Percentiles rank a stretch among this genome's conserved stretches.
Conservation (phyloP, 352 stramenopile genomes). For the Phytophthora pistaciae region DNA sequence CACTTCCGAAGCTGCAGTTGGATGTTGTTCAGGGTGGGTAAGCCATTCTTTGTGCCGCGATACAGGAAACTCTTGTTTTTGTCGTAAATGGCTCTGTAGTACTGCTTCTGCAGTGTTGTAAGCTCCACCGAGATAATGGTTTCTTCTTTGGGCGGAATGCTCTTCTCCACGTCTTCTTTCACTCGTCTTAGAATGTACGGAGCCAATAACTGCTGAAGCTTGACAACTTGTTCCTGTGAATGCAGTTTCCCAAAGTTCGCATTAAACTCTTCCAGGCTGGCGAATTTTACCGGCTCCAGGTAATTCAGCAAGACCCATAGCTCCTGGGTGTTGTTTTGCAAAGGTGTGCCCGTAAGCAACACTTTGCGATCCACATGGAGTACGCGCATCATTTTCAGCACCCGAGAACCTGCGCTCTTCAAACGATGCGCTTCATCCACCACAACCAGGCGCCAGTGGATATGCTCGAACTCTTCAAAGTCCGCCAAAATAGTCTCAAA, state of each 20-base stretch:
- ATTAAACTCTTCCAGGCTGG: slow-evolving; percentile 90
- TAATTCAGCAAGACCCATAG: slow-evolving; percentile 98
- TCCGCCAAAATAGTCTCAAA: slow-evolving; percentile 87
- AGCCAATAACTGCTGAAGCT: slow-evolving; percentile 94
- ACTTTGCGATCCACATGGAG: slow-evolving; percentile 92
- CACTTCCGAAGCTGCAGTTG: slow-evolving; percentile 99
- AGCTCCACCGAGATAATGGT: slow-evolving; percentile 97
- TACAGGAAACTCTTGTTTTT: slow-evolving; percentile 99
- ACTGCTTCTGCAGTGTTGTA: slow-evolving; percentile 99
- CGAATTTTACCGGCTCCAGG: slow-evolving; percentile 95
- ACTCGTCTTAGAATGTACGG: slow-evolving; percentile 97
- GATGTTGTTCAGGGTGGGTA: slow-evolving; percentile 98
- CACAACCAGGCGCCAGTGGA: slow-evolving; percentile 86
- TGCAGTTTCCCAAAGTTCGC: slow-evolving; percentile 94
- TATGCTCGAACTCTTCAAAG: slow-evolving; percentile 88
- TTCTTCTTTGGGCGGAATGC: slow-evolving; percentile 97
- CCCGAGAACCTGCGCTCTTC: slow-evolving; percentile 80
- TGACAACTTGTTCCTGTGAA: slow-evolving; percentile 94
- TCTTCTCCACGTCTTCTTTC: slow-evolving; percentile 98
- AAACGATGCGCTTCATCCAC: slow-evolving; percentile 89
- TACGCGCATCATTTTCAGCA: slow-evolving; percentile 90
- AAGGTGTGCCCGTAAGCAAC: slow-evolving; percentile 96
- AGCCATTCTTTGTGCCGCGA: slow-evolving; percentile 83
- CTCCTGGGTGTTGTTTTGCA: slow-evolving; percentile 98
- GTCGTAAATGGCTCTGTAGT: slow-evolving; percentile 99